Evolutionary conservation across 352 stramenopile genomes (phyloP).

Genomic region (Phytophthora cryptogea): DNA sequence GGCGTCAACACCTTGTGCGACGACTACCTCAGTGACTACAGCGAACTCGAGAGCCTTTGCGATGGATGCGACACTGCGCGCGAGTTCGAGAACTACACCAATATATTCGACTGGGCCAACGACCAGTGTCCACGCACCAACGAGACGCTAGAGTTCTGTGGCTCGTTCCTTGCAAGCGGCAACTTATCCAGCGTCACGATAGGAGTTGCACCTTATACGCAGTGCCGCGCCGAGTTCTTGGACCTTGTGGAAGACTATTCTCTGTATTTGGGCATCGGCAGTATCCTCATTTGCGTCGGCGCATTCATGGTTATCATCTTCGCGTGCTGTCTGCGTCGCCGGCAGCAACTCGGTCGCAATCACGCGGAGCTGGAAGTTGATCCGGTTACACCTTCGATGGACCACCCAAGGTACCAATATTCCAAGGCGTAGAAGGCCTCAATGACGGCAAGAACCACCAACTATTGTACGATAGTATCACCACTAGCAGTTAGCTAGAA

Average conservation of each 20-base stretch:
- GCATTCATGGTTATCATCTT: constrained; percentile 53
- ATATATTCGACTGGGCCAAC: constrained; percentile 81
- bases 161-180: constrained; percentile 47
- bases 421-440: constrained; percentile 31
- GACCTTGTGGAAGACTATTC: constrained; percentile 45
- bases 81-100: constrained; percentile 67
- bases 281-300: constrained; percentile 40
- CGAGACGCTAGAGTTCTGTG: constrained; percentile 65
- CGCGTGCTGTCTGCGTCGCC: constrained; percentile 47
- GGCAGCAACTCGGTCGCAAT: constrained; percentile 20
- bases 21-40: constrained; percentile 38
- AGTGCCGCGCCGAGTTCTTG: constrained; percentile 57
- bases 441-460: constrained; percentile 5
- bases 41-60: constrained; percentile 50
- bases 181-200: constrained; percentile 27
- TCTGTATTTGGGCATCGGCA: constrained; percentile 43
- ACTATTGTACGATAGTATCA: constrained; percentile 24
- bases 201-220: constrained; percentile 49
- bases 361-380: constrained; percentile 17
- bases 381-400: constrained; percentile 25
- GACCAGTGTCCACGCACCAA: constrained; percentile 69
- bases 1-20: constrained; percentile 68
- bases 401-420: constrained; percentile 27
- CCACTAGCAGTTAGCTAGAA: not conserved
- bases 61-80: constrained; percentile 54